phyloP scores from a whole-genome alignment of 2,329 filamentous ascomycete species.

The Fusarium tuaranense region DNA sequence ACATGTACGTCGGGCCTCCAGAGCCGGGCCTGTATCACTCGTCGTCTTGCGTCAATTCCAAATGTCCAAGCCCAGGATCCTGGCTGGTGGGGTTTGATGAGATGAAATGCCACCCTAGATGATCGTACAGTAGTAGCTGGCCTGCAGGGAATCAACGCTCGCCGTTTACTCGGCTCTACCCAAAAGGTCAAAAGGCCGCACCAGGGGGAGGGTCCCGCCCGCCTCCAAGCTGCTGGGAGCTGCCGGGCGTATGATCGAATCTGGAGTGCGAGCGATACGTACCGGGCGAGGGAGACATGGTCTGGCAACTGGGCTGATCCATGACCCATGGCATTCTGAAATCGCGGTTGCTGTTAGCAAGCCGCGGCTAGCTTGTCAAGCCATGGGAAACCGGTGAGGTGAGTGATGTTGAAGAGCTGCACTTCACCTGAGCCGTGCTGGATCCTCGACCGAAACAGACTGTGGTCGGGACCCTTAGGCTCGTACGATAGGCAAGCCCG shows the following conservation, averaged over 20 bases:
- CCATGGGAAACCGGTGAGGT: constrained; percentile 14
- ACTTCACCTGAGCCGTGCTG: constrained; percentile 23
- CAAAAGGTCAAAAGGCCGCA: constrained; percentile 30
- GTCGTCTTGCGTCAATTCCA: constrained; percentile 2
- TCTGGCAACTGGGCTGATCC: constrained; percentile 12
- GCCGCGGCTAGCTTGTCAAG: background rate
- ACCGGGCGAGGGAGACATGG: constrained; percentile 12
- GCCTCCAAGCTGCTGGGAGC: constrained; percentile 34
- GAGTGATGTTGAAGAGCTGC: constrained; percentile 11
- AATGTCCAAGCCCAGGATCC: constrained; percentile 6
- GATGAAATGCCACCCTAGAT: constrained; percentile 38
- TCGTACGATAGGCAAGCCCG: constrained; percentile 41
- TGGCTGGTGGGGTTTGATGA: constrained; percentile 35
- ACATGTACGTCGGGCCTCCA: constrained; percentile 6
- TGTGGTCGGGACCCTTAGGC: constrained; percentile 27
- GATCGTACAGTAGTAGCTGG: constrained; percentile 34
- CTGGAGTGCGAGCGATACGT: constrained; percentile 25
- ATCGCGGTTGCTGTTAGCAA: constrained; percentile 25
- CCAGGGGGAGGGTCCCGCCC: constrained; percentile 25
- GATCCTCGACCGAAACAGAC: constrained; percentile 30
- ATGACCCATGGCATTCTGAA: constrained; percentile 23
- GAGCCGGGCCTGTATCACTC: background rate
- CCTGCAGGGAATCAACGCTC: constrained; percentile 30
- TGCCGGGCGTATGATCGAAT: constrained; percentile 34
- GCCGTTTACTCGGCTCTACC: constrained; percentile 30